Conservation (phyloP, 768 basidiomycete genomes). For the Termitomyces sp. region DNA sequence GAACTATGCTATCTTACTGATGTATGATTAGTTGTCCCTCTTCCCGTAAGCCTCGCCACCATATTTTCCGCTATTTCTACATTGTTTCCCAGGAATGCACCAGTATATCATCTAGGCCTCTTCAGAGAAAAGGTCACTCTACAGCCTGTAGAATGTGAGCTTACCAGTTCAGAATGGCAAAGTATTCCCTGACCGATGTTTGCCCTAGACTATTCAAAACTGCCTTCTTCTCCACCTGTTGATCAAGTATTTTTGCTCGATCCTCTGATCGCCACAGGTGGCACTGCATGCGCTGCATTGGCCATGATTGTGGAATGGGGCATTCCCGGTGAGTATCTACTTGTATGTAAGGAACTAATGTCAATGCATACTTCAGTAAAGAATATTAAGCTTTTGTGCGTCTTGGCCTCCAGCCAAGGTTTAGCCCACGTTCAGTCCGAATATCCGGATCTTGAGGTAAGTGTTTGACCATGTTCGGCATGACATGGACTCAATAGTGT, state of each 20-base stretch:
- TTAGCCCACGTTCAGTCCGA: constrained; percentile 59
- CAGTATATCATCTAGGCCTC: constrained; percentile 88
- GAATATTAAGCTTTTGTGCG: constrained; percentile 77
- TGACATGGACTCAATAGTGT: not conserved
- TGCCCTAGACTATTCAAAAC: constrained; percentile 80
- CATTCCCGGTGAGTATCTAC: constrained; percentile 50
- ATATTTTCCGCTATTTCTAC: not conserved
- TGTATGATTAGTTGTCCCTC: constrained; percentile 49
- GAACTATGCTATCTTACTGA: constrained; percentile 5
- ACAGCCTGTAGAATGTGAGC: constrained; percentile 87
- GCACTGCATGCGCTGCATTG: constrained; percentile 86
- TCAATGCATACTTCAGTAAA: constrained; percentile 37
- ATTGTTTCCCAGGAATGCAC: constrained; percentile 51
- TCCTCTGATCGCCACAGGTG: constrained; percentile 92
- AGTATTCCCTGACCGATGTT: not conserved
- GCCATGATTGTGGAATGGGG: constrained; percentile 87
- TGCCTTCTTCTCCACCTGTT: constrained; percentile 71
- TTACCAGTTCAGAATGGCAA: not conserved
- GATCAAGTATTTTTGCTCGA: constrained; percentile 89
- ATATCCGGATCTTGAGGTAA: constrained; percentile 81
- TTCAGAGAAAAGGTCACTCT: constrained; percentile 85
- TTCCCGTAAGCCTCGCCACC: constrained; percentile 63
- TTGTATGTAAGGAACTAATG: constrained; percentile 3
- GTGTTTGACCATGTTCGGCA: constrained; percentile 2
- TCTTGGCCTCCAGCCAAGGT: constrained; percentile 79